A percentile compares a stretch with the other conserved stretches of the same genome.
Evolutionary conservation across 768 basidiomycete species (phyloP).

Genomic region (Russula vinacea): DNA sequence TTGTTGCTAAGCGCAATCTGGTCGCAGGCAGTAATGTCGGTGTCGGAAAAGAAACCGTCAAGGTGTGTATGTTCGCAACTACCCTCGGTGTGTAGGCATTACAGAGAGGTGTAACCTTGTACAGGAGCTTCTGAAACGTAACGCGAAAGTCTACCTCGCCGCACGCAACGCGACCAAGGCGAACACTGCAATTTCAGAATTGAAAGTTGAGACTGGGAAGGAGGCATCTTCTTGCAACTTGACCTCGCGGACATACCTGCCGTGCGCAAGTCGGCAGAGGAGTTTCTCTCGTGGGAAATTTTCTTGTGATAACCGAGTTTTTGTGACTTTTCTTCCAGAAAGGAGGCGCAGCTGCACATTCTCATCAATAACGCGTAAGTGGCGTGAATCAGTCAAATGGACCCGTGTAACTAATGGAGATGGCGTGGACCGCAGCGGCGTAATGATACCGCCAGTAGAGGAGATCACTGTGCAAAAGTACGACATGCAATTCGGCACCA

Average conservation of each 20-base stretch:
- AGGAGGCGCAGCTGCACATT: slow-evolving; percentile 46
- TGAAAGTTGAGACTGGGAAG: slow-evolving; percentile 47
- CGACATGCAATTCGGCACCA: slow-evolving; percentile 57
- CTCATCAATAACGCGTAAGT: slow-evolving; percentile 52
- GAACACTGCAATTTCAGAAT: slow-evolving; percentile 48
- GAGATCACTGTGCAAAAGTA: slow-evolving; percentile 47
- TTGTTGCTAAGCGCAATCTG: background rate
- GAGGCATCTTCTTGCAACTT: slow-evolving; percentile 44
- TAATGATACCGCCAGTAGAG: slow-evolving; percentile 45
- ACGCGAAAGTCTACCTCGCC: slow-evolving; percentile 67
- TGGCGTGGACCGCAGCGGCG: slow-evolving; percentile 40
- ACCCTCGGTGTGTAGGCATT: no score
- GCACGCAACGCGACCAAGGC: slow-evolving; percentile 47
- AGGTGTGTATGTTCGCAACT: slow-evolving; percentile 37
- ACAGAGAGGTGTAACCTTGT: background rate
- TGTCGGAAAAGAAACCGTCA: slow-evolving; percentile 59
- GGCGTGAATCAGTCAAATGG: background rate
- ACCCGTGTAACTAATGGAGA: background rate
- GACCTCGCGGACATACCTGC: slow-evolving; percentile 43
- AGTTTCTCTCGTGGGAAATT: slow-evolving; percentile 38
- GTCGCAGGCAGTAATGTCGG: slow-evolving; percentile 41
- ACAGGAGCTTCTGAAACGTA: slow-evolving; percentile 53
- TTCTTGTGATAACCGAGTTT: background rate
- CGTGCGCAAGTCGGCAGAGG: slow-evolving; percentile 41
- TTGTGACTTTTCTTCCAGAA: slow-evolving; percentile 32